Percentiles rank a stretch among this genome's conserved stretches.
phyloP scores from a whole-genome alignment of 2,329 filamentous ascomycete species.

The Colletotrichum horii region DNA sequence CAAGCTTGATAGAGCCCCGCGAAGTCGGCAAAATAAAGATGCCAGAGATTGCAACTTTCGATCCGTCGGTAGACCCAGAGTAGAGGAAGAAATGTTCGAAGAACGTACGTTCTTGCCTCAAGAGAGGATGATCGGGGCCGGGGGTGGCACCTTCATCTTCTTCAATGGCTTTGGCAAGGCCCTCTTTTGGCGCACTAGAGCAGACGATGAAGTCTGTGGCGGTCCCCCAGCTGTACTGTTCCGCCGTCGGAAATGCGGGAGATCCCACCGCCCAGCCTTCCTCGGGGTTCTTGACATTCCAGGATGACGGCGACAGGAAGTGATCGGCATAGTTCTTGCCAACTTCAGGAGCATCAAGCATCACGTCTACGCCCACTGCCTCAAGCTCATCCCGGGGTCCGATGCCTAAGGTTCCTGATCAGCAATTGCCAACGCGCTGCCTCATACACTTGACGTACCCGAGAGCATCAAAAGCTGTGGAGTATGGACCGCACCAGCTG shows the following conservation, averaged over 20 bases:
- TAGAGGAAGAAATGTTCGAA: conserved; percentile 38
- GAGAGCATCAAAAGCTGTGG: conserved; percentile 58
- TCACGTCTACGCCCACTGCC: conserved; percentile 43
- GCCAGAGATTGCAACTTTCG: conserved; percentile 17
- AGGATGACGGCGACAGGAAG: conserved; percentile 31
- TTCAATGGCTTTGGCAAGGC: conserved; percentile 34
- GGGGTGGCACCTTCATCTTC: conserved; percentile 36
- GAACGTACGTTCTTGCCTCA: conserved; percentile 28
- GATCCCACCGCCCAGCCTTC: conserved; percentile 25
- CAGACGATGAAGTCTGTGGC: conserved; percentile 41
- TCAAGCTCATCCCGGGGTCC: conserved; percentile 47
- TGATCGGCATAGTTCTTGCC: conserved; percentile 55
- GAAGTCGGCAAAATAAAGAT: conserved; percentile 30
- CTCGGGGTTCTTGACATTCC: conserved; percentile 37
- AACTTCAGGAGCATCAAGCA: conserved; percentile 50
- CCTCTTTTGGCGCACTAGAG: conserved; percentile 27
- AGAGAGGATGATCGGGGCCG: conserved; percentile 37
- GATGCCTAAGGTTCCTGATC: conserved; percentile 38
- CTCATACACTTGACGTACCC: neutral
- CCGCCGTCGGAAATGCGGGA: conserved; percentile 24
- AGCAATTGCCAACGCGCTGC: neutral
- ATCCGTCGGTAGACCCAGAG: conserved; percentile 28
- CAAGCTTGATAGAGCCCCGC: conserved; percentile 29
- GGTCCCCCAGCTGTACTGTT: conserved; percentile 32
- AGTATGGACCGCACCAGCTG: conserved; percentile 54